A percentile compares a stretch with the other conserved stretches of the same genome.
Evolutionary conservation across 306 rosid genomes (phyloP).

Genomic region (Leucaena leucocephala): DNA sequence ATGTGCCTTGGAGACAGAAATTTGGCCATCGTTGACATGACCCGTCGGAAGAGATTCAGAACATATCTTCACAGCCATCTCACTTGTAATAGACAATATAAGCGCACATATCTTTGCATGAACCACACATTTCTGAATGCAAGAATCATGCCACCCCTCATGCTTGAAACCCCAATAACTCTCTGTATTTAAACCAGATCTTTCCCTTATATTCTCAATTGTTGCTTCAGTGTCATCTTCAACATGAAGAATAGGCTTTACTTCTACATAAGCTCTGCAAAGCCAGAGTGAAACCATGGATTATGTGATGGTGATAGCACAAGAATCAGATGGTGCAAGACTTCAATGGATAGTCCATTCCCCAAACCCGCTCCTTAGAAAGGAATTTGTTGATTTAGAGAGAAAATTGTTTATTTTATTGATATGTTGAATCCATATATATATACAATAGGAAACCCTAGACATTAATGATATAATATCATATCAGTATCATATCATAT

Average conservation of each 20-base stretch:
- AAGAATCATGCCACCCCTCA: slow-evolving; percentile 74
- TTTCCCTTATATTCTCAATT: slow-evolving; percentile 37
- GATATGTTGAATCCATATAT: no score
- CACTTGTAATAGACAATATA: slow-evolving; percentile 62
- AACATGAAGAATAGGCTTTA: slow-evolving; percentile 84
- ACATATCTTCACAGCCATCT: slow-evolving; percentile 59
- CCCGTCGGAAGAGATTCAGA: slow-evolving; percentile 42
- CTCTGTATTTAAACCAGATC: slow-evolving; percentile 36
- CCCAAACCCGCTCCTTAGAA: slow-evolving; percentile 17
- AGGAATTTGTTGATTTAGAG: no score
- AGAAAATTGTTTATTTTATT: no score
- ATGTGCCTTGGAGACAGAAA: slow-evolving; percentile 43
- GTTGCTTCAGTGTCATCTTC: slow-evolving; percentile 54
- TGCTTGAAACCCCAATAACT: slow-evolving; percentile 71
- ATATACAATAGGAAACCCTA: no score
- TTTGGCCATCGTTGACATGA: slow-evolving; percentile 39
- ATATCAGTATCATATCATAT: no score
- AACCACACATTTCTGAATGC: slow-evolving; percentile 72
- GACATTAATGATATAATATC: no score
- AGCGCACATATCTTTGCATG: slow-evolving; percentile 66
- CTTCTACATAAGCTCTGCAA: slow-evolving; percentile 81
- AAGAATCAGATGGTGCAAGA: no score
- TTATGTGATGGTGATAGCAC: background rate
- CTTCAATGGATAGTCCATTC: slow-evolving; percentile 12
- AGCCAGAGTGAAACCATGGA: slow-evolving; percentile 34